phyloP scores from a whole-genome alignment of 345 rosid species.

The Brassica incana region DNA sequence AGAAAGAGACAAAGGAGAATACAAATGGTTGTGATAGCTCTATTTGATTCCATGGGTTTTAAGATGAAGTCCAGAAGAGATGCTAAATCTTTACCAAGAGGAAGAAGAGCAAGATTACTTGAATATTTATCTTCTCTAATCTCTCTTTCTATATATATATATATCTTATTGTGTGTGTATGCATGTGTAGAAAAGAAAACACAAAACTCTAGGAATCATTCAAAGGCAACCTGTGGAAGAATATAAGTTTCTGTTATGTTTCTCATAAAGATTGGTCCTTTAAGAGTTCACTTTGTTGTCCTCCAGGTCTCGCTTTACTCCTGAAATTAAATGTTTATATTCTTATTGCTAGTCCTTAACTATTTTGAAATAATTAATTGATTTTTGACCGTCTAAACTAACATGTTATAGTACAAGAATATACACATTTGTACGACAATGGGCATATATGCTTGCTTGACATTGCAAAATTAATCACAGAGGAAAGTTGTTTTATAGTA shows the following conservation, averaged over 20 bases:
- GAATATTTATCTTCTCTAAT: not conserved
- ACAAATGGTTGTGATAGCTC: constrained; percentile 29
- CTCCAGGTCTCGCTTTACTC: constrained; percentile 43
- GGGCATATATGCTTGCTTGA: constrained; percentile 87
- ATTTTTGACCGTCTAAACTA: not conserved
- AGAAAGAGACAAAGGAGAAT: constrained; percentile 45
- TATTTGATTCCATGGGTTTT: constrained; percentile 41
- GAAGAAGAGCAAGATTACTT: constrained; percentile 19
- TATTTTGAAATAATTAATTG: not conserved
- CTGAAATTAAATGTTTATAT: constrained; percentile 28
- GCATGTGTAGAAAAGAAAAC: constrained; percentile 27
- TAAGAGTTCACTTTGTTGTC: constrained; percentile 44
- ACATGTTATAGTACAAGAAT: constrained; percentile 2
- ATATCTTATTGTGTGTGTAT: not conserved
- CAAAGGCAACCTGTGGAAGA: constrained; percentile 38
- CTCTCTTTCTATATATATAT: not conserved
- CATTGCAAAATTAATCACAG: constrained; percentile 38
- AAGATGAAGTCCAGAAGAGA: constrained; percentile 8
- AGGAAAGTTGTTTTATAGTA: constrained; percentile 32
- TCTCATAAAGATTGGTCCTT: constrained; percentile 55
- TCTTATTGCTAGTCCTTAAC: not conserved
- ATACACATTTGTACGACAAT: constrained; percentile 21
- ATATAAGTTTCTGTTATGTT: constrained; percentile 27
- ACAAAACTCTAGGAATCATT: constrained; percentile 24
- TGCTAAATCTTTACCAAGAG: constrained; percentile 3